Evolutionary conservation across 371 early-diverging fungal species (phyloP).

Genomic region (Mortierella sp.): DNA sequence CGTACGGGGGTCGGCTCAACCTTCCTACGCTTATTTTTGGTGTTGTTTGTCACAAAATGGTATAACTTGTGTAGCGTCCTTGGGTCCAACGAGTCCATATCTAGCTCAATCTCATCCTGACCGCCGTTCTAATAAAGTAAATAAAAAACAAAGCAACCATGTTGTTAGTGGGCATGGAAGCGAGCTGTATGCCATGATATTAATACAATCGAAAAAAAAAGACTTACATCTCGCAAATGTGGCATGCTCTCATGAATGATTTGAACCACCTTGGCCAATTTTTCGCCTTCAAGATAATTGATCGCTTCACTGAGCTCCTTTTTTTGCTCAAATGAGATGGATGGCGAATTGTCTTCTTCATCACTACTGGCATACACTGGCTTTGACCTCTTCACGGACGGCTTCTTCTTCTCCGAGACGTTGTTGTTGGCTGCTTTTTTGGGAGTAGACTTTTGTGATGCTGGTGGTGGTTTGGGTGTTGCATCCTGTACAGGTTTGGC

Average conservation of each 20-base stretch:
- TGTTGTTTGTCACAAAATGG: constrained; percentile 80
- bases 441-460: constrained; percentile 18
- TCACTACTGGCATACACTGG: constrained; percentile 40
- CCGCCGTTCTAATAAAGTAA: constrained; percentile 73
- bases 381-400: constrained; percentile 29
- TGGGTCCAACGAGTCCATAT: constrained; percentile 90
- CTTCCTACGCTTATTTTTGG: constrained; percentile 16
- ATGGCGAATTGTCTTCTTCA: constrained; percentile 47
- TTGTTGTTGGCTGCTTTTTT: constrained; percentile 17
- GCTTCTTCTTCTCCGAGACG: constrained; percentile 23
- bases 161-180: neutral
- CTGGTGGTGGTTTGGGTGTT: neutral
- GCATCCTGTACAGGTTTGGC: constrained; percentile 24
- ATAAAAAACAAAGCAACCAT: neutral
- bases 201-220: constrained; percentile 2
- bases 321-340: constrained; percentile 74
- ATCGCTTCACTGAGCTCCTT: constrained; percentile 84
- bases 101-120: constrained; percentile 91
- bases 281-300: constrained; percentile 75
- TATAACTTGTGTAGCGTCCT: constrained; percentile 87
- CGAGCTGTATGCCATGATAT: neutral
- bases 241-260: constrained; percentile 89
- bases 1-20: constrained; percentile 54
- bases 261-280: constrained; percentile 77
- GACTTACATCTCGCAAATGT: constrained; percentile 72